Base-by-base conservation (phyloP, 257 asterid genomes). In the Fraxinus quadrangulata region DNA sequence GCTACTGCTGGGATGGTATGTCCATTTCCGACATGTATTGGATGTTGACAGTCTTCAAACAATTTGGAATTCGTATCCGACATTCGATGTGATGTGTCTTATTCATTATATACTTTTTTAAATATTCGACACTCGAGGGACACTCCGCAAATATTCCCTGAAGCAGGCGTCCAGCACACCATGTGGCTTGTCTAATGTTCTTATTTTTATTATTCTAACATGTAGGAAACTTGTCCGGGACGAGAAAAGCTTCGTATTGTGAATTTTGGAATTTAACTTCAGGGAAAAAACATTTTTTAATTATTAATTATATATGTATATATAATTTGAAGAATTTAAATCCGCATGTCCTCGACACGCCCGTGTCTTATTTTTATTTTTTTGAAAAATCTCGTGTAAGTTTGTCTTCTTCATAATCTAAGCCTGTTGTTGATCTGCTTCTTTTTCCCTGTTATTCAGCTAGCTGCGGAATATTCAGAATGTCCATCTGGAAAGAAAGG, bases 401-500 rank as follows among this genome's bases (percentile, higher is more conserved):
- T 14, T 1, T 2, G 5, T 16, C 34, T 3, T 31, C 34, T 31
- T 31, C 17, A n/a, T 40, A 61, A 39, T 26, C 72, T 12, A 72
- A 37, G 73, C 66, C 14, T 33, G 67, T 23, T 37, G 33, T 7
- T 34, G 31, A 23, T 75, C 23, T 23, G 10, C 63, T 13, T 75
- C 24, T 6, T 54, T 23, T 31, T 10, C 40, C 69, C 11, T 30
- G 75, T 74, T 51, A 56, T 79, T 71, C 88, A 94, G 97, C 19
- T 94, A 84, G 99, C 98, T 45, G 91, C 94, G 11, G 97, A 91
- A 74, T 95, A 86, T 81, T 96, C 99, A 11, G 99, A 96, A 84
- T 96, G 99, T 75, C 98, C 98, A n/a, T 96, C 98, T 0, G 99
- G 96, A 36, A 96, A 96, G 90, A 96, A 96, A 77, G 99, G 99